Percentiles rank a stretch among this genome's conserved stretches.
These are phyloP conservation scores for Salix udensis DNA, from an alignment of 345 rosid species.

Conservation along the genomic window DNA sequence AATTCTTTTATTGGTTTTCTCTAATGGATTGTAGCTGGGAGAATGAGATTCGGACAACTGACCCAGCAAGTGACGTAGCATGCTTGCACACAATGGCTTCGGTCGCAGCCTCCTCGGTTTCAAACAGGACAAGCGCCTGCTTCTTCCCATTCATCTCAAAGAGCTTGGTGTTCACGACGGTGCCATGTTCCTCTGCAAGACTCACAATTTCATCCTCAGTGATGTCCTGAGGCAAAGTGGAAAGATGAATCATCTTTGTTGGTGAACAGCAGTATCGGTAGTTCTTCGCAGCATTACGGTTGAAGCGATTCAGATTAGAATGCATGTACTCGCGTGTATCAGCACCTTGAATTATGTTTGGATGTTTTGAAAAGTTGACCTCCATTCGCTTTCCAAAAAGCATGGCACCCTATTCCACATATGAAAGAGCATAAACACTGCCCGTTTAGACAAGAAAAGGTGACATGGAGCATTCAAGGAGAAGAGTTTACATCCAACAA, in stretches of 20 bases:
- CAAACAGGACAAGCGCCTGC: constrained; percentile 80
- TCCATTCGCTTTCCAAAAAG: constrained; percentile 91
- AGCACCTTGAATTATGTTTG: constrained; percentile 79
- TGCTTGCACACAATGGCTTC: constrained; percentile 95
- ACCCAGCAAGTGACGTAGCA: constrained; percentile 72
- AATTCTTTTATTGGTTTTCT: constrained; percentile 12
- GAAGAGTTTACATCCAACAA: neutral
- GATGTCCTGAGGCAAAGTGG: constrained; percentile 81
- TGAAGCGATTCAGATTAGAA: constrained; percentile 91
- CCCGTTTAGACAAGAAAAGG: neutral
- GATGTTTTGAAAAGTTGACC: constrained; percentile 91
- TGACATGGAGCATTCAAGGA: neutral
- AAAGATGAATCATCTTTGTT: constrained; percentile 89
- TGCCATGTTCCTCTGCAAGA: constrained; percentile 77
- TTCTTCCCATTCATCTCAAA: constrained; percentile 95
- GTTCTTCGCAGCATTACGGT: constrained; percentile 94
- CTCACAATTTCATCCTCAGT: constrained; percentile 73
- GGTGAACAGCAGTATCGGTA: constrained; percentile 98
- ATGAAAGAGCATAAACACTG: neutral
- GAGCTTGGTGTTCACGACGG: constrained; percentile 60
- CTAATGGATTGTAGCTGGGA: constrained; percentile 78
- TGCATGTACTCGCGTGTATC: constrained; percentile 75
- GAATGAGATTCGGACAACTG: constrained; percentile 86
- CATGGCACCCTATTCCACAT: constrained; percentile 60
- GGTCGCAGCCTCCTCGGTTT: constrained; percentile 83